phyloP scores from a whole-genome alignment of 2,329 filamentous ascomycete genomes.

The Huntiella omanensis region DNA sequence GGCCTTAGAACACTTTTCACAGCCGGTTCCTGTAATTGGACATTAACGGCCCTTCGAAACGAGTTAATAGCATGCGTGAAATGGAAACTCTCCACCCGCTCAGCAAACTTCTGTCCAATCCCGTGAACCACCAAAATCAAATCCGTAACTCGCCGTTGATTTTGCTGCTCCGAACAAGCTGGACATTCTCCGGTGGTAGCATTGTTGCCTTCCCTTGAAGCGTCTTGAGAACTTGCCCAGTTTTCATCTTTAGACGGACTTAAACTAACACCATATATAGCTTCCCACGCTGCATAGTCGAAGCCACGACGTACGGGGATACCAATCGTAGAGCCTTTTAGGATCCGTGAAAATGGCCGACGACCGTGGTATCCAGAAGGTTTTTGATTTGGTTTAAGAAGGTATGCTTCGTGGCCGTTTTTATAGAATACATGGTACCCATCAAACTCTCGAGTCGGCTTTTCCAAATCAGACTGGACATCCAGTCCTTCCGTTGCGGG shows the following conservation, averaged over 20 bases:
- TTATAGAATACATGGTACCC: slow-evolving; percentile 78
- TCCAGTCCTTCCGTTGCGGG: background rate
- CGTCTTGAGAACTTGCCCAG: slow-evolving; percentile 16
- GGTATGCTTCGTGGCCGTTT: slow-evolving; percentile 55
- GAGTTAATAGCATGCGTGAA: slow-evolving; percentile 93
- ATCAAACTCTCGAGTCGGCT: slow-evolving; percentile 35
- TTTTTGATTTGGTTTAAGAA: slow-evolving; percentile 68
- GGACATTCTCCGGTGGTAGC: slow-evolving; percentile 21
- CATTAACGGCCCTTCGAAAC: slow-evolving; percentile 69
- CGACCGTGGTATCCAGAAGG: slow-evolving; percentile 75
- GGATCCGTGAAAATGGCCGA: slow-evolving; percentile 63
- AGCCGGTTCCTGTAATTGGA: slow-evolving; percentile 55
- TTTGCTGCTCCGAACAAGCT: slow-evolving; percentile 44
- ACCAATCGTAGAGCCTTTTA: slow-evolving; percentile 65
- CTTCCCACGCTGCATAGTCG: slow-evolving; percentile 57
- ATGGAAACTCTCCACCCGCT: slow-evolving; percentile 87
- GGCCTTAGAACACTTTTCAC: slow-evolving; percentile 56
- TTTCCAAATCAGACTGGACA: slow-evolving; percentile 20
- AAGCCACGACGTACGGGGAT: slow-evolving; percentile 83
- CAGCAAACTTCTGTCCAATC: slow-evolving; percentile 89
- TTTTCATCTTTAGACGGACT: slow-evolving; percentile 16
- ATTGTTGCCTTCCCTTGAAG: slow-evolving; percentile 14
- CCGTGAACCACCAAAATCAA: slow-evolving; percentile 83
- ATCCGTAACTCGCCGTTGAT: slow-evolving; percentile 58
- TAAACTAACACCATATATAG: slow-evolving; percentile 36